Evolutionary conservation across 2,329 filamentous ascomycete species (phyloP).

Genomic region (Blastomyces percursus): DNA sequence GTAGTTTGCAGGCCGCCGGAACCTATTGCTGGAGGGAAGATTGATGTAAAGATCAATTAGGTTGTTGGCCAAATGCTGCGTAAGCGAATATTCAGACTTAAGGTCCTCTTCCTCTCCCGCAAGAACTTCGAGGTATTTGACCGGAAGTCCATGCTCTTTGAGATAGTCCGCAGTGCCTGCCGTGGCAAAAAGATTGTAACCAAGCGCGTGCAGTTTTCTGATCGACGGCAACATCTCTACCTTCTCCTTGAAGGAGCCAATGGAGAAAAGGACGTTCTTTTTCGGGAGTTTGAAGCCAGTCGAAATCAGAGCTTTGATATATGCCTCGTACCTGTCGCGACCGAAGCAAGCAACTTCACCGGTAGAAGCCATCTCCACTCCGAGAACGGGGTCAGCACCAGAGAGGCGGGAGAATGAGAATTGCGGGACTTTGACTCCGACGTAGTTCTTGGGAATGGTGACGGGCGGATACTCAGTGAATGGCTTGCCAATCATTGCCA

Average conservation of each 20-base stretch:
- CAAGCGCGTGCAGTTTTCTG: slow-evolving; percentile 75
- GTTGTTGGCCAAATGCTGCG: slow-evolving; percentile 93
- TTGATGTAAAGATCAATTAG: slow-evolving; percentile 99
- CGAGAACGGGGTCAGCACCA: slow-evolving; percentile 88
- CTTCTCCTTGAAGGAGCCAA: slow-evolving; percentile 97
- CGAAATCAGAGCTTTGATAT: slow-evolving; percentile 88
- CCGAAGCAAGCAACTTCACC: slow-evolving; percentile 97
- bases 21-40: slow-evolving; percentile 95
- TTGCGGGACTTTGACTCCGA: slow-evolving; percentile 95
- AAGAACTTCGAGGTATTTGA: slow-evolving; percentile 87
- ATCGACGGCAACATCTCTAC: slow-evolving; percentile 92
- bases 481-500: slow-evolving; percentile 81
- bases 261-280: slow-evolving; percentile 88
- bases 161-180: slow-evolving; percentile 95
- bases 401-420: slow-evolving; percentile 98
- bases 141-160: slow-evolving; percentile 79
- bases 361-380: slow-evolving; percentile 98
- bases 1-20: slow-evolving; percentile 91
- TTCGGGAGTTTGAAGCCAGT: slow-evolving; percentile 95
- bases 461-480: slow-evolving; percentile 71
- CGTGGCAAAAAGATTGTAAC: slow-evolving; percentile 92
- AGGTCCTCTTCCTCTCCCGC: slow-evolving; percentile 68
- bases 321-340: slow-evolving; percentile 91
- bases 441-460: slow-evolving; percentile 65
- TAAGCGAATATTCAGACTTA: slow-evolving; percentile 92